Evolutionary conservation across 2,329 filamentous ascomycete genomes (phyloP), one percentile per base, ranked within the genome.

Genomic region (Biscogniauxia mediterranea): DNA sequence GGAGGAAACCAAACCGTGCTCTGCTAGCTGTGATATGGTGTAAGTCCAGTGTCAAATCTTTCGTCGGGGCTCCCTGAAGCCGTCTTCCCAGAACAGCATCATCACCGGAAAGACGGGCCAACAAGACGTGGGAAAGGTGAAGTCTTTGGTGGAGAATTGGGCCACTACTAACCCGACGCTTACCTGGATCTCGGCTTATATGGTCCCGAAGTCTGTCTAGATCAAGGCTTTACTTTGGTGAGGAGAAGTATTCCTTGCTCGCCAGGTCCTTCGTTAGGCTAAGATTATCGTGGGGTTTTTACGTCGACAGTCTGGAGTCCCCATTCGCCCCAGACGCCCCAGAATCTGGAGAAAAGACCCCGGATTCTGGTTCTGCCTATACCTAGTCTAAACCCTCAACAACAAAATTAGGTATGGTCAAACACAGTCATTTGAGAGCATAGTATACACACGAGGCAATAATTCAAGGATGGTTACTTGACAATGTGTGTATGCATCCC

Each of bases 141-240:
- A 21, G 25, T 55, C 54, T 55, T 55, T 55, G 23, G 55, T 56
- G 55, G 55, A 56, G 55, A 56, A 56, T 54, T 54, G 19, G 50
- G 50, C 19, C 19, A 13, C 50, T 19, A 4, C 50, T 52, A 17
- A 17, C 15, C 50, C 50, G 21, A 25, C 50, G 19, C 50, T 21
- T 52, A 2, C 19, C 6, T 11, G 50, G 19, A 20, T 32, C 28
- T 55, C 54, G 54, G 54, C 20, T 17, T 42, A 38, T 8, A 38
- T 38, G 26, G 6, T n/a, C 25, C 54, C 54, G 54, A 55, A 26
- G 11, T 28, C 52, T 26, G 20, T 54, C 23, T 26, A 25, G 21
- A 54, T 23, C 26, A 19, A 9, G 21, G 21, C 11, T 21, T 1
- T 54, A 19, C 28, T 21, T 21, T 54, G 19, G 23, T 32, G 52